Evolutionary conservation across 805 yeast genomes (phyloP), one percentile per base, ranked within the genome.

Genomic region (Lipomyces yamanashiensis): DNA sequence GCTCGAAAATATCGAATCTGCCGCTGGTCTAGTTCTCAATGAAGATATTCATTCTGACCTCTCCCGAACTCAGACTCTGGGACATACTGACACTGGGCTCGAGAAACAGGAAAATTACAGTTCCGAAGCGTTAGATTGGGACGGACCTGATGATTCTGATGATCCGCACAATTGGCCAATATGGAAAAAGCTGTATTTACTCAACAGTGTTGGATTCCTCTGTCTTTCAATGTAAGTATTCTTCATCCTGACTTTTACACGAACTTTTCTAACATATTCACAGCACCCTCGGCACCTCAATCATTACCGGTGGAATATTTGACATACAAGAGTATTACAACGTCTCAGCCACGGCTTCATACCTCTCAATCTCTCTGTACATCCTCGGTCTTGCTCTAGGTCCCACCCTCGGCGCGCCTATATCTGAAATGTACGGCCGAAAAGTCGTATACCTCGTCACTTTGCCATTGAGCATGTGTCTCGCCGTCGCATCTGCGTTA

Each of bases 101-200:
- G 23, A 43, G 47, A 43, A 17, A 9, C 17, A 43, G 23, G 17
- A n/a, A 8, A 7, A 43, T 17, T 7, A 9, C 47, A 39, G 47
- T 3, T 15, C 47, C 23, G 10, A 8, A 2, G 21, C 17, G 13
- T 17, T 43, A 9, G 12, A 17, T 1, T 90, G 82, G 71, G 87
- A 88, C 71, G 96, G 96, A 0, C 87, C 88, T 0, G 80, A 85
- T 54, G 97, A 92, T 72, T 96, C 96, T 0, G 61, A 77, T 8
- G 90, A 87, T 74, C 96, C 97, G 0, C 87, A 86, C 72, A 91
- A 91, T 73, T 90, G 95, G 95, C 74, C 88, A 0, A n/a, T 77
- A 47, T 71, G 63, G 52, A 80, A 77, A 62, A 88, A 86, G 71
- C 13, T 80, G 1, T 47, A 73, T 5, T 74, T 79, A n/a, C 80